These are phyloP conservation scores for Paramecium sexaurelia DNA, from an alignment of 73 alveolate genomes.

Conservation along the genomic window DNA sequence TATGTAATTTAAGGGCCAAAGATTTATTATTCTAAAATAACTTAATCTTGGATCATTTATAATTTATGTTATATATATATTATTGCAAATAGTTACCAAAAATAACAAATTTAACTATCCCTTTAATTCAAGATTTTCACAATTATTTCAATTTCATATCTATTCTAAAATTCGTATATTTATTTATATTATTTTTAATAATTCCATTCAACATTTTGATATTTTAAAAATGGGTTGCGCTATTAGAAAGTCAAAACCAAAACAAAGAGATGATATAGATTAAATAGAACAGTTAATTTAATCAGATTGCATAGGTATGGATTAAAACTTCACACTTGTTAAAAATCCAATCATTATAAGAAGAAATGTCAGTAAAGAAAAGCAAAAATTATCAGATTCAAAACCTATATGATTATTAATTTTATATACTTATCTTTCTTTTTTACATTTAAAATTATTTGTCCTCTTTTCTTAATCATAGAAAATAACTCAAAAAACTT, in stretches of 20 bases:
- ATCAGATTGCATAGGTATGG: background rate
- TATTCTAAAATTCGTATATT: background rate
- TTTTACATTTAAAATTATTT: background rate
- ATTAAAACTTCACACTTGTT: background rate
- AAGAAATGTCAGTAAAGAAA: background rate
- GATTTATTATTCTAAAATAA: background rate
- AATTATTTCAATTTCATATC: background rate
- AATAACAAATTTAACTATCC: background rate
- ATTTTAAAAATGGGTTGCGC: background rate
- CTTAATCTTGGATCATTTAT: background rate
- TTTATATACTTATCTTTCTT: background rate
- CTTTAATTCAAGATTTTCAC: background rate
- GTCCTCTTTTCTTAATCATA: background rate
- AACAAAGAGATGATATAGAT: background rate
- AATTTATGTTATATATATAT: background rate
- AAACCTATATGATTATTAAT: background rate
- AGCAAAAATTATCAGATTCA: background rate
- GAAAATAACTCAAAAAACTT: background rate
- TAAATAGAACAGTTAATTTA: background rate
- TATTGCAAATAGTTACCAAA: background rate
- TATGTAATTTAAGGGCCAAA: conserved; percentile 8
- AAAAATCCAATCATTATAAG: background rate
- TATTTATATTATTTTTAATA: background rate
- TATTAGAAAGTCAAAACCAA: background rate
- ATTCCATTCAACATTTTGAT: background rate